Evolutionary conservation across 495 filamentous ascomycete species (phyloP).

Genomic region (Aspergillus nidulans): DNA sequence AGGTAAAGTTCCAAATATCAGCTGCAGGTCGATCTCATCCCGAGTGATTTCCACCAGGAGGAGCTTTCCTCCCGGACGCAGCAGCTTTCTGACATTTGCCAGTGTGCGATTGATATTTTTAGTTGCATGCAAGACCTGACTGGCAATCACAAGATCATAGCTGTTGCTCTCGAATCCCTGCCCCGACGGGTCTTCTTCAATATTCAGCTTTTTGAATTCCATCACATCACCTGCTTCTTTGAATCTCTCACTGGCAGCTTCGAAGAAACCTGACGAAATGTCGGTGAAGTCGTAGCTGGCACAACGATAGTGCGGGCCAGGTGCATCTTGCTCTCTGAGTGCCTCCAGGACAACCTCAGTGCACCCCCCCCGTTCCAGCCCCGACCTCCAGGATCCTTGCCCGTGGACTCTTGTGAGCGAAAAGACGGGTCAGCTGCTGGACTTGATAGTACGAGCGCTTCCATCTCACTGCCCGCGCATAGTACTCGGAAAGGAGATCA

Average conservation of each 20-base stretch:
- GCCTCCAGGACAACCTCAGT: background rate
- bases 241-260: background rate
- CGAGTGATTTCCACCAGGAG: background rate
- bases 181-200: conserved; percentile 2
- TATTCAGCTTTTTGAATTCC: background rate
- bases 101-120: background rate
- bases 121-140: background rate
- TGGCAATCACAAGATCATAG: background rate
- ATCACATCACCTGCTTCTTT: background rate
- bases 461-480: no score
- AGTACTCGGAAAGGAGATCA: no score
- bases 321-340: no score
- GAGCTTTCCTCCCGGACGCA: background rate
- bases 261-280: background rate
- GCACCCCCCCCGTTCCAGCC: background rate
- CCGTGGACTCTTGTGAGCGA: background rate
- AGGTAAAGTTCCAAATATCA: background rate
- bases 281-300: background rate
- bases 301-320: background rate
- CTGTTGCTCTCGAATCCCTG: conserved; percentile 4
- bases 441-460: no score
- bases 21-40: background rate
- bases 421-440: no score
- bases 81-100: background rate
- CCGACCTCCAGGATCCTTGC: conserved; percentile 6